Percentiles rank a stretch among this genome's conserved stretches.
These are phyloP conservation scores for Globisporangium paddicum DNA, from an alignment of 352 stramenopile species.

Conservation along the genomic window DNA sequence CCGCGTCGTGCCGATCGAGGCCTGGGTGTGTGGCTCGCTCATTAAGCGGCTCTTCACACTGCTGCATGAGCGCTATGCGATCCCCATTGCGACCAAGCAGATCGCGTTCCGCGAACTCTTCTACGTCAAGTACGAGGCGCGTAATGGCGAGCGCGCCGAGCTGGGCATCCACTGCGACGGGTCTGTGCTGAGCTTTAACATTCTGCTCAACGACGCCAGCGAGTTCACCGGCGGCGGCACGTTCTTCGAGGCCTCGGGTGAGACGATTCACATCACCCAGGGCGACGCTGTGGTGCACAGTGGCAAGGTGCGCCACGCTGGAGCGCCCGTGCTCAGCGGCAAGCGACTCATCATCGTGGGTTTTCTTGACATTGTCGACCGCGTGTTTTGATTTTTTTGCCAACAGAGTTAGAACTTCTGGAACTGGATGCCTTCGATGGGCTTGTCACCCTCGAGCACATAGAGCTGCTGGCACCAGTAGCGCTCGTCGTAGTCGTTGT, in stretches of 20 bases:
- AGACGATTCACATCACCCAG: slow-evolving; percentile 66
- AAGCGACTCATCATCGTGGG: slow-evolving; percentile 89
- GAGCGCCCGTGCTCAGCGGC: slow-evolving; percentile 76
- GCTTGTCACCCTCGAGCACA: slow-evolving; percentile 63
- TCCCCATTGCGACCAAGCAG: slow-evolving; percentile 26
- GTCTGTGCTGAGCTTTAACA: slow-evolving; percentile 93
- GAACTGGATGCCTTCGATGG: slow-evolving; percentile 78
- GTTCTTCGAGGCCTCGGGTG: slow-evolving; percentile 82
- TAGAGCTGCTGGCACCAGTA: slow-evolving; percentile 73
- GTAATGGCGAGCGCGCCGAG: slow-evolving; percentile 47
- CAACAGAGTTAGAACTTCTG: slow-evolving; percentile 44
- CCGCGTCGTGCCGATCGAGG: slow-evolving; percentile 54
- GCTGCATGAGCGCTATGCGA: slow-evolving; percentile 38
- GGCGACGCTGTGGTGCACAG: slow-evolving; percentile 90
- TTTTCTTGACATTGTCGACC: slow-evolving; percentile 87
- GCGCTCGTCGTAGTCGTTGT: slow-evolving; percentile 68
- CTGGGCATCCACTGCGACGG: slow-evolving; percentile 91
- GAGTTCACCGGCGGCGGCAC: slow-evolving; percentile 92
- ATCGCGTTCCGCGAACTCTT: slow-evolving; percentile 86
- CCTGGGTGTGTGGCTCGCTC: slow-evolving; percentile 59
- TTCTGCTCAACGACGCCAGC: slow-evolving; percentile 74
- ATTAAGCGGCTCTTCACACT: slow-evolving; percentile 48
- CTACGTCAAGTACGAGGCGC: slow-evolving; percentile 85
- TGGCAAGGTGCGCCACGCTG: slow-evolving; percentile 91
- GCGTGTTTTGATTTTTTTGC: slow-evolving; percentile 20